phyloP scores from a whole-genome alignment of 805 yeast genomes.

The Phaffomyces opuntiae region DNA sequence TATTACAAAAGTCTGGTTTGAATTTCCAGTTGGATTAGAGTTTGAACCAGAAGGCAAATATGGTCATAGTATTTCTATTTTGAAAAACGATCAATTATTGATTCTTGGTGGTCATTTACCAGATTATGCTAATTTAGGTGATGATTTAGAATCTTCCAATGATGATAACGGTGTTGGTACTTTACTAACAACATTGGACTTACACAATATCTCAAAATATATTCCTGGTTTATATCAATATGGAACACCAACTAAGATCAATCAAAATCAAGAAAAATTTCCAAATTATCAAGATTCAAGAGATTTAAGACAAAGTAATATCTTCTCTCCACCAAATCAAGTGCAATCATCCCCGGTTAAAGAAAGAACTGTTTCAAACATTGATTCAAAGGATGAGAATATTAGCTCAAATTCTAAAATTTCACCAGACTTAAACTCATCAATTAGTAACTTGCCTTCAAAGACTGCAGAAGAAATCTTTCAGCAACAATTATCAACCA shows the following conservation, averaged over 20 bases:
- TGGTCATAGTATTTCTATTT: slow-evolving; percentile 81
- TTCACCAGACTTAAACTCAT: neutral
- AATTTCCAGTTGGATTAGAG: slow-evolving; percentile 41
- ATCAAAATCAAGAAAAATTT: slow-evolving; percentile 14
- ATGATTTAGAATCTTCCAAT: slow-evolving; percentile 46
- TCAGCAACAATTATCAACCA: slow-evolving; percentile 7
- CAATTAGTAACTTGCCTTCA: neutral
- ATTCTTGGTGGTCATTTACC: slow-evolving; percentile 90
- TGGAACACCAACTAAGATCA: slow-evolving; percentile 28
- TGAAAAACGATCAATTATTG: slow-evolving; percentile 59
- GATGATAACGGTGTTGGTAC: slow-evolving; percentile 50
- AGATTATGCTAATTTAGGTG: slow-evolving; percentile 49
- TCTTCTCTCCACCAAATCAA: slow-evolving; percentile 23
- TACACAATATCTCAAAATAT: slow-evolving; percentile 28
- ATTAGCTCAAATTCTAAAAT: neutral
- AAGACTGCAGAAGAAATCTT: slow-evolving; percentile 22
- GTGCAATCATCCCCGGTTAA: slow-evolving; percentile 9
- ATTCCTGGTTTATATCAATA: slow-evolving; percentile 30
- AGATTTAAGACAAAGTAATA: slow-evolving; percentile 9
- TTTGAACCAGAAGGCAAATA: slow-evolving; percentile 74
- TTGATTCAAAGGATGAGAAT: neutral
- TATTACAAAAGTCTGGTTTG: slow-evolving; percentile 65
- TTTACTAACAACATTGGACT: slow-evolving; percentile 58
- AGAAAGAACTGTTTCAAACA: slow-evolving; percentile 1
- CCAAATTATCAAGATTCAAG: slow-evolving; percentile 10